phyloP scores from a whole-genome alignment of 306 rosid genomes.

The Comarum palustre region DNA sequence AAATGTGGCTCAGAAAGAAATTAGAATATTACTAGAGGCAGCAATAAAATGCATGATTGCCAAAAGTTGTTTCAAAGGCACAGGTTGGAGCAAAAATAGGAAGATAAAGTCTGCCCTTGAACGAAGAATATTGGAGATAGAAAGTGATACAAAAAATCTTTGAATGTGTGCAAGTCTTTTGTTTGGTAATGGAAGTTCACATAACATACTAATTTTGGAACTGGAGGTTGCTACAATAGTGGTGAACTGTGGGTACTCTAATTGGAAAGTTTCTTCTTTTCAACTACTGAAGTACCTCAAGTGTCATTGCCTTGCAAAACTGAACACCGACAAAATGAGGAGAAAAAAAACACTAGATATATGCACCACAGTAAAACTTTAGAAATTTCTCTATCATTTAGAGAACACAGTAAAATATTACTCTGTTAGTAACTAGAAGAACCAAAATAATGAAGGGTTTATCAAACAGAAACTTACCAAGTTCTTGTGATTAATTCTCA shows the following conservation, averaged over 20 bases:
- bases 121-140: not conserved
- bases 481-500: not conserved
- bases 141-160: too few relatives aligned
- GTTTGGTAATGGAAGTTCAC: not conserved
- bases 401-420: not conserved
- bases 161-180: too few relatives aligned
- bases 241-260: not conserved
- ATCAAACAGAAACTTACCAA: not conserved
- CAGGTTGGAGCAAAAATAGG: not conserved
- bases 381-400: not conserved
- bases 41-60: not conserved
- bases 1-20: not conserved
- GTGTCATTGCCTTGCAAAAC: not conserved
- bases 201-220: not conserved
- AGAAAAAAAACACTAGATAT: not conserved
- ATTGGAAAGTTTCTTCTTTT: not conserved
- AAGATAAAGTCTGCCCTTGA: not conserved
- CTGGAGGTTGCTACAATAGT: not conserved
- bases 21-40: not conserved
- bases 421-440: constrained; percentile 10
- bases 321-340: not conserved
- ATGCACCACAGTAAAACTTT: not conserved
- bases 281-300: not conserved
- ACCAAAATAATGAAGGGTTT: not conserved
- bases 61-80: not conserved